Conservation (phyloP, 2,329 filamentous ascomycete genomes). For the Colletotrichum destructivum region DNA sequence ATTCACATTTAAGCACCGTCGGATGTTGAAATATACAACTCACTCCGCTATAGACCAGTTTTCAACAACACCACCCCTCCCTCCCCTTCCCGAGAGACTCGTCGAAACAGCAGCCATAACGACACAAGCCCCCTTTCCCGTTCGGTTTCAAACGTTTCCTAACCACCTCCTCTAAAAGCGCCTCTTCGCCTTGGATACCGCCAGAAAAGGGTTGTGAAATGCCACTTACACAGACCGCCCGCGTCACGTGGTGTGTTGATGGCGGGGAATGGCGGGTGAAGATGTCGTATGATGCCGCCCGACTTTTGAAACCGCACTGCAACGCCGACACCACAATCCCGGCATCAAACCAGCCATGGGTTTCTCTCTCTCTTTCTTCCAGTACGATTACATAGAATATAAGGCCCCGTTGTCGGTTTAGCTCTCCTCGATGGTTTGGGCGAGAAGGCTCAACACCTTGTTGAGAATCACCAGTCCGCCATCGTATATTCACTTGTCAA, state of each 20-base stretch:
- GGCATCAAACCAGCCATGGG: neutral
- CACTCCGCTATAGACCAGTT: neutral
- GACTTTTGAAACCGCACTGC: slow-evolving; percentile 41
- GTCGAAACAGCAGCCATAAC: neutral
- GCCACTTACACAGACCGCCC: slow-evolving; percentile 34
- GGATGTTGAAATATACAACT: too few species aligned
- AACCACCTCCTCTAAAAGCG: neutral
- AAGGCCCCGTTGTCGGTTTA: neutral
- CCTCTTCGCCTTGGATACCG: slow-evolving; percentile 1
- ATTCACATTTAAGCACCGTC: neutral
- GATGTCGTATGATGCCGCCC: slow-evolving; percentile 39
- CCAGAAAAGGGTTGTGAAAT: neutral
- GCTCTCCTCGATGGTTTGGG: neutral
- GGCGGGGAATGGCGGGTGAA: slow-evolving; percentile 29
- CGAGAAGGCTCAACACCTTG: slow-evolving; percentile 24
- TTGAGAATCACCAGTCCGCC: neutral
- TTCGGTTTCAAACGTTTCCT: neutral
- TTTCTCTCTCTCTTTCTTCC: too few species aligned
- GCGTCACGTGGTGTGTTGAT: slow-evolving; percentile 39
- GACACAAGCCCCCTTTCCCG: neutral
- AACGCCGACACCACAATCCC: slow-evolving; percentile 22
- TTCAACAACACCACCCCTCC: neutral
- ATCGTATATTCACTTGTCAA: slow-evolving; percentile 17
- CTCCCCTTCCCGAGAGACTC: neutral
- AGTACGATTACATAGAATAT: neutral